These are phyloP conservation scores for Coniochaeta hoffmannii DNA, from an alignment of 2,329 filamentous ascomycete genomes.

Conservation along the genomic window DNA sequence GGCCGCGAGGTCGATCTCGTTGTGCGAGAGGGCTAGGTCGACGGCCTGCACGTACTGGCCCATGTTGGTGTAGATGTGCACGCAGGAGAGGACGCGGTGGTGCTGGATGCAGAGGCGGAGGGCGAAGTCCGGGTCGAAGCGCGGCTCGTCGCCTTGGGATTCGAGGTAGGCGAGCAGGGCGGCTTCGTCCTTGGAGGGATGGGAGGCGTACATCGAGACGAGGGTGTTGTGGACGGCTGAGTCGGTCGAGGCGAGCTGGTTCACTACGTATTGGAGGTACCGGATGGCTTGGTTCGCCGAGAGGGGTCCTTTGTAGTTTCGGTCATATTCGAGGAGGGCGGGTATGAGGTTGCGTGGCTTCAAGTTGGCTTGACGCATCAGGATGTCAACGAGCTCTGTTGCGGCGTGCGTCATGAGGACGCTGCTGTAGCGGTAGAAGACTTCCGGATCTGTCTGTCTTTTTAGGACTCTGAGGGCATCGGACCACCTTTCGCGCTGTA, in stretches of 20 bases:
- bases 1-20: constrained; percentile 82
- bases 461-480: constrained; percentile 85
- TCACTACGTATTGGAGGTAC: constrained; percentile 90
- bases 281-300: constrained; percentile 83
- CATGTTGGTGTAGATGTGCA: constrained; percentile 97
- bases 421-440: constrained; percentile 94
- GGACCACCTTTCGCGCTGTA: constrained; percentile 86
- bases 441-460: constrained; percentile 83
- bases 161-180: constrained; percentile 84
- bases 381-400: constrained; percentile 81
- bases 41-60: constrained; percentile 90
- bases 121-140: constrained; percentile 93
- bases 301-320: constrained; percentile 60
- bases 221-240: constrained; percentile 95
- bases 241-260: constrained; percentile 70
- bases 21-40: constrained; percentile 81
- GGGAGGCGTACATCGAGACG: constrained; percentile 89
- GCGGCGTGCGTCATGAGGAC: constrained; percentile 91
- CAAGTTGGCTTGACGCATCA: constrained; percentile 85
- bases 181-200: constrained; percentile 74
- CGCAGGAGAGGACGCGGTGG: constrained; percentile 84
- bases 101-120: constrained; percentile 92
- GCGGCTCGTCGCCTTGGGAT: constrained; percentile 76
- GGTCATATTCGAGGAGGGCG: constrained; percentile 89
- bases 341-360: constrained; percentile 86